phyloP scores from a whole-genome alignment of 495 filamentous ascomycete genomes.

The Hypoxylon lienhwacheense region DNA sequence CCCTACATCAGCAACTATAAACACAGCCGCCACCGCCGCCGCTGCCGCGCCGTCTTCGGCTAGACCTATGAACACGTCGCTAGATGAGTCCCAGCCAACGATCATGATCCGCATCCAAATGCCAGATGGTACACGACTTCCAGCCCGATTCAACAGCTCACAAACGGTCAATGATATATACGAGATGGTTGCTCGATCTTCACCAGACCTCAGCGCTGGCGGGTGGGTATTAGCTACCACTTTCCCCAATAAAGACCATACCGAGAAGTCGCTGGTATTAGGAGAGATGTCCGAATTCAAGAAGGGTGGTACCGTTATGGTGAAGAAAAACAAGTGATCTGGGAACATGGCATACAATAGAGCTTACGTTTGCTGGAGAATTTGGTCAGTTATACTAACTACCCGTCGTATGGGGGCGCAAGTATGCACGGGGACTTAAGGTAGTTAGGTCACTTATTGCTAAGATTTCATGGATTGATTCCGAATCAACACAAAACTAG shows the following conservation, averaged over 20 bases:
- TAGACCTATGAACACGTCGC: conserved; percentile 49
- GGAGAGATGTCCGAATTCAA: conserved; percentile 85
- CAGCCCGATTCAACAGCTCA: conserved; percentile 86
- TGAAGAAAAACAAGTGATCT: conserved; percentile 56
- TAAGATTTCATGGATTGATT: conserved; percentile 9
- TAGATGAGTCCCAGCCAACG: conserved; percentile 77
- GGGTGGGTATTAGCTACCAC: conserved; percentile 88
- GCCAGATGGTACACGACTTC: conserved; percentile 82
- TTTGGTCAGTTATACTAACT: not conserved
- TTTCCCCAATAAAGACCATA: conserved; percentile 92
- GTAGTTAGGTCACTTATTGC: conserved; percentile 5
- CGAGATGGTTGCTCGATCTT: conserved; percentile 73
- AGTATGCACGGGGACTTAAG: conserved; percentile 12
- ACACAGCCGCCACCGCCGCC: conserved; percentile 52
- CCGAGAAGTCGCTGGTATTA: conserved; percentile 66
- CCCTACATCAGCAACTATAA: conserved; percentile 37
- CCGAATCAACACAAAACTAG: not conserved
- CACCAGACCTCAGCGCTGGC: conserved; percentile 58
- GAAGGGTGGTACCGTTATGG: conserved; percentile 75
- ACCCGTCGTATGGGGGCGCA: no score
- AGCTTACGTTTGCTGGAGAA: conserved; percentile 4
- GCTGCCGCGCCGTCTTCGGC: conserved; percentile 46
- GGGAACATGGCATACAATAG: conserved; percentile 8
- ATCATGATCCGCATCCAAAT: conserved; percentile 85
- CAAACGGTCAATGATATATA: conserved; percentile 94